Evolutionary conservation across 1,284 basidiomycete genomes (phyloP).

Genomic region (Kwoniella shivajii): DNA sequence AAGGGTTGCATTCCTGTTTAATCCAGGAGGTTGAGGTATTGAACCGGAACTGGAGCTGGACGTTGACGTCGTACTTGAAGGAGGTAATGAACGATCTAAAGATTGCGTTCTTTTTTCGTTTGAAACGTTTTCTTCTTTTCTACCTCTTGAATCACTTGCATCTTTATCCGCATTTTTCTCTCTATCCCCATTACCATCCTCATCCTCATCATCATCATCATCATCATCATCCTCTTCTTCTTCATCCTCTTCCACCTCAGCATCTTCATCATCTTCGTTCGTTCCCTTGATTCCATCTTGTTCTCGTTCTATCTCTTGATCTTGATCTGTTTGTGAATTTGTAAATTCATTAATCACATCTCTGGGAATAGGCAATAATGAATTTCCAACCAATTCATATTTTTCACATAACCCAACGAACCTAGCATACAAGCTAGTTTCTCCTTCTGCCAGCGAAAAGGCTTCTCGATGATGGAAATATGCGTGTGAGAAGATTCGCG

Average conservation of each 20-base stretch:
- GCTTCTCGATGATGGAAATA: slow-evolving; percentile 91
- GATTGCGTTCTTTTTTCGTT: slow-evolving; percentile 19
- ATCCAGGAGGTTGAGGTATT: not conserved
- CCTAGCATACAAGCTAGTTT: slow-evolving; percentile 86
- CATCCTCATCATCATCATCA: slow-evolving; percentile 6
- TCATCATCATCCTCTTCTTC: slow-evolving; percentile 19
- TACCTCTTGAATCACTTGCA: slow-evolving; percentile 4
- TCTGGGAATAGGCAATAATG: slow-evolving; percentile 76
- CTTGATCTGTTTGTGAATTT: slow-evolving; percentile 16
- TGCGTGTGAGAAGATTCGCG: slow-evolving; percentile 93
- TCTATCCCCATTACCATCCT: slow-evolving; percentile 1
- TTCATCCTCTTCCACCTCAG: slow-evolving; percentile 23
- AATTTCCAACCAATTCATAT: slow-evolving; percentile 73
- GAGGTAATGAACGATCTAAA: slow-evolving; percentile 18
- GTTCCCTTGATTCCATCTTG: too few species aligned
- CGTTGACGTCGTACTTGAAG: slow-evolving; percentile 1
- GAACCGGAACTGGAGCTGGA: not conserved
- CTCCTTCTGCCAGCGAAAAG: slow-evolving; percentile 61
- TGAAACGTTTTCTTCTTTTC: slow-evolving; percentile 5
- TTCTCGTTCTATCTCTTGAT: slow-evolving; percentile 17
- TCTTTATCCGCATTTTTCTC: too few species aligned
- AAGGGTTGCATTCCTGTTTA: not conserved
- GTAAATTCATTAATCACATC: slow-evolving; percentile 17
- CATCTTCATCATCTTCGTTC: slow-evolving; percentile 11
- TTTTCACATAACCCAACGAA: slow-evolving; percentile 80